Evolutionary conservation across 2,329 filamentous ascomycete species (phyloP).

Genomic region (Aspergillus ibericus): DNA sequence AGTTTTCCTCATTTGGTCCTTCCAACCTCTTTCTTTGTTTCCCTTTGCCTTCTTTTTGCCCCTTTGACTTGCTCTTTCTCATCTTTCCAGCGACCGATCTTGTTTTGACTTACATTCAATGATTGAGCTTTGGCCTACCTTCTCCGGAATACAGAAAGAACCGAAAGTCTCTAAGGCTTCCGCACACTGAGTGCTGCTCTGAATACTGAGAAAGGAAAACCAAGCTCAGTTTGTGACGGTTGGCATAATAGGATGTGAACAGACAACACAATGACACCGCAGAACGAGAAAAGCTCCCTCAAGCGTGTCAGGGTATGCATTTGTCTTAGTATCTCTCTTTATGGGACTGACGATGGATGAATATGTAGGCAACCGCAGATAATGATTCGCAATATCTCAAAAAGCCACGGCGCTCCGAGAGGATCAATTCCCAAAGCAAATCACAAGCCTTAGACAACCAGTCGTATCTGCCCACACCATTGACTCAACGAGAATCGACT

Average conservation of each 20-base stretch:
- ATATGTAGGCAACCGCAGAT: conserved; percentile 63
- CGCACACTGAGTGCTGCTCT: background rate
- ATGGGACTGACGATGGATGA: conserved; percentile 24
- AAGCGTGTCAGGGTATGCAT: conserved; percentile 71
- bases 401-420: conserved; percentile 78
- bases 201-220: background rate
- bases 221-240: background rate
- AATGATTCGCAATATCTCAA: conserved; percentile 66
- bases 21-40: background rate
- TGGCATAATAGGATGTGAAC: conserved; percentile 7
- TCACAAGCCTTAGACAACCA: conserved; percentile 59
- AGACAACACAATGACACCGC: conserved; percentile 44
- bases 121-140: background rate
- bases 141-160: background rate
- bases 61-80: background rate
- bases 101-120: background rate
- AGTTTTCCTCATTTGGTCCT: background rate
- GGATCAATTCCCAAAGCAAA: conserved; percentile 62
- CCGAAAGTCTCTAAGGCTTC: background rate
- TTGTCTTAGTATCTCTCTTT: conserved; percentile 17
- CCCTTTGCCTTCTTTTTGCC: background rate
- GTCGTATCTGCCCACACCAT: conserved; percentile 75
- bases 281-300: conserved; percentile 74
- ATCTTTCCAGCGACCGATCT: background rate
- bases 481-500: conserved; percentile 68